Percentiles rank a stretch among this genome's conserved stretches.
phyloP scores from a whole-genome alignment of 2,329 filamentous ascomycete genomes.

The Penicillium nordicum region DNA sequence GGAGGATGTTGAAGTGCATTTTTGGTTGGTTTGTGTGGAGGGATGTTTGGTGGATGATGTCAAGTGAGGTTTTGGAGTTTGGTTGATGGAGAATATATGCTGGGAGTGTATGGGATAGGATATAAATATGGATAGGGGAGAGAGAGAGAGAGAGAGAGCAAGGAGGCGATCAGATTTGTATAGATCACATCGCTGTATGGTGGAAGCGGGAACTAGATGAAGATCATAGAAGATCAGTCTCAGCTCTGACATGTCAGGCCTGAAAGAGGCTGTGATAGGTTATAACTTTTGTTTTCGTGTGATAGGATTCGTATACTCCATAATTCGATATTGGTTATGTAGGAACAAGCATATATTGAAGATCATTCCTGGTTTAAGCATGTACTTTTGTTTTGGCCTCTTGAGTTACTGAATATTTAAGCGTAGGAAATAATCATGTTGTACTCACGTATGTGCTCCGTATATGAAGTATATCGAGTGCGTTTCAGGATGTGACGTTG shows the following conservation, averaged over 20 bases:
- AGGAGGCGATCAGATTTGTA: background rate
- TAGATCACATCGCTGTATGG: background rate
- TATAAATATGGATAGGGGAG: background rate
- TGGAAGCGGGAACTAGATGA: background rate
- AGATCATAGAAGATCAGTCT: background rate
- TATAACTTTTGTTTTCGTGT: background rate
- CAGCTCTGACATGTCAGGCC: background rate
- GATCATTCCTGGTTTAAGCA: background rate
- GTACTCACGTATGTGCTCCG: too few relatives aligned
- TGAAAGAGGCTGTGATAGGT: background rate
- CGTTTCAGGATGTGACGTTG: background rate
- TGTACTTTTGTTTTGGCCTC: background rate
- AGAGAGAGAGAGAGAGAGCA: background rate
- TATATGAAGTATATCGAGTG: background rate
- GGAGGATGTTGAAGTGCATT: conserved; percentile 1
- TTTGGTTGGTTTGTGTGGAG: background rate
- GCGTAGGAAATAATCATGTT: background rate
- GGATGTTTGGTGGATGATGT: background rate
- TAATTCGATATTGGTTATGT: background rate
- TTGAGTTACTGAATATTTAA: background rate
- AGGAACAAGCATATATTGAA: background rate
- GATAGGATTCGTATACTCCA: background rate
- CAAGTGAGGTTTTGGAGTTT: background rate
- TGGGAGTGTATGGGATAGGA: background rate
- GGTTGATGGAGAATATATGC: too few relatives aligned